Evolutionary conservation across 2,329 filamentous ascomycete species (phyloP).

Genomic region (Trichoderma harzianum): DNA sequence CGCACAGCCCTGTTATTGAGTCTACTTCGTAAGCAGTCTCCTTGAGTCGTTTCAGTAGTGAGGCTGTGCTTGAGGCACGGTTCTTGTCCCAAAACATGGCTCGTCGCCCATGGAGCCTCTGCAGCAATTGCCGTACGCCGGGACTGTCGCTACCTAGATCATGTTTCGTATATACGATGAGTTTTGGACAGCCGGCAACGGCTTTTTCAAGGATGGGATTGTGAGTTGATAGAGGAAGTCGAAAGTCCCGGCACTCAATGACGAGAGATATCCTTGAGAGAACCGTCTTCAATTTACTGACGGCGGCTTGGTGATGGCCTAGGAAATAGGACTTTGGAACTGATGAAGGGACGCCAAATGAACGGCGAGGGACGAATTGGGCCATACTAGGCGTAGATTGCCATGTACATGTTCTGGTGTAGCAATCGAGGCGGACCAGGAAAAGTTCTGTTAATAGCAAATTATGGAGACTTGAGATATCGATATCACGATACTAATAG

Average conservation of each 20-base stretch:
- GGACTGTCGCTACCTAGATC: slow-evolving; percentile 59
- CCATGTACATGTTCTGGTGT: not conserved
- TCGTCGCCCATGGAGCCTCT: slow-evolving; percentile 33
- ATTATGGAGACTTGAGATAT: not conserved
- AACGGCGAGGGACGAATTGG: slow-evolving; percentile 67
- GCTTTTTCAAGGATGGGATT: slow-evolving; percentile 85
- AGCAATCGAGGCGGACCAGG: not conserved
- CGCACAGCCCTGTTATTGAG: slow-evolving; percentile 74
- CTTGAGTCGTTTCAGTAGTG: slow-evolving; percentile 39
- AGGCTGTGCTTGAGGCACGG: slow-evolving; percentile 31
- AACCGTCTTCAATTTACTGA: slow-evolving; percentile 76
- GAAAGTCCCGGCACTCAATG: slow-evolving; percentile 91
- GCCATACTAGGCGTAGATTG: slow-evolving; percentile 19
- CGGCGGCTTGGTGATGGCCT: slow-evolving; percentile 82
- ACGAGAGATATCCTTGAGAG: slow-evolving; percentile 81
- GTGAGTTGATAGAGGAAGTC: slow-evolving; percentile 81
- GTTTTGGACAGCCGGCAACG: slow-evolving; percentile 66
- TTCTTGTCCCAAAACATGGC: slow-evolving; percentile 46
- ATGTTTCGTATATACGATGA: slow-evolving; percentile 88
- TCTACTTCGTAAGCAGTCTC: slow-evolving; percentile 35
- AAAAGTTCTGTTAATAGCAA: not conserved
- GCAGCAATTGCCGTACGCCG: slow-evolving; percentile 28
- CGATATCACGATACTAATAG: not conserved
- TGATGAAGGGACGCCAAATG: slow-evolving; percentile 68
- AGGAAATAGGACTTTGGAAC: slow-evolving; percentile 90